Conservation (phyloP, 2,329 filamentous ascomycete species). For the Verruconis gallopava region DNA sequence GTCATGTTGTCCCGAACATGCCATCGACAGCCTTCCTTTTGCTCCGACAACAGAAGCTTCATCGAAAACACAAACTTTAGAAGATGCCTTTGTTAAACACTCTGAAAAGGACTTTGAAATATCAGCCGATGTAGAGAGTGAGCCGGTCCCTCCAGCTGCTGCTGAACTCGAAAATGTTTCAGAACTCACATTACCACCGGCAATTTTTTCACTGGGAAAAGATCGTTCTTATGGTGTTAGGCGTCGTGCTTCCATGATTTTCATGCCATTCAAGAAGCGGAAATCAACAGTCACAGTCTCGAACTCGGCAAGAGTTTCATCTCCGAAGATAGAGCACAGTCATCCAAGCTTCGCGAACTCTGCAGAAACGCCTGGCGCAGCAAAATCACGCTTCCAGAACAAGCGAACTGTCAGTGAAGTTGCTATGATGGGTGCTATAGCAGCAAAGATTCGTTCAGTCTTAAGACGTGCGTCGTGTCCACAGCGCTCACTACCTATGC, state of each 20-base stretch:
- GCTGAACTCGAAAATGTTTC: too few species aligned
- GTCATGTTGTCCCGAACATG: not conserved
- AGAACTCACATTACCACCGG: too few species aligned
- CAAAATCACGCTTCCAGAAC: not conserved
- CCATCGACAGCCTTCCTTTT: conserved; percentile 8
- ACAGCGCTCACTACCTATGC: conserved; percentile 30
- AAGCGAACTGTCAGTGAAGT: not conserved
- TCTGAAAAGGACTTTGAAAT: too few species aligned
- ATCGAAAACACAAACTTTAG: too few species aligned
- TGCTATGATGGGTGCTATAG: conserved; percentile 35
- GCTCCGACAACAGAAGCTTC: not conserved
- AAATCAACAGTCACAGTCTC: too few species aligned
- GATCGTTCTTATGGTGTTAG: too few species aligned
- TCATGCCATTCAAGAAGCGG: conserved; percentile 32
- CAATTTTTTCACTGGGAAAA: too few species aligned
- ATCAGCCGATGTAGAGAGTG: not conserved
- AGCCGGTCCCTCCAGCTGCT: too few species aligned
- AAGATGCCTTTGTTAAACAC: too few species aligned
- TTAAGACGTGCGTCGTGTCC: conserved; percentile 32
- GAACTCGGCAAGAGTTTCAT: too few species aligned
- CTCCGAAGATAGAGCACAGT: too few species aligned
- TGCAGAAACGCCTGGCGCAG: conserved; percentile 4
- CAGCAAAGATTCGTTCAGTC: conserved; percentile 46
- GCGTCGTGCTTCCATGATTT: conserved; percentile 30
- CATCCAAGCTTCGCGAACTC: too few species aligned